Evolutionary conservation across 208 protist genomes (phyloP), one percentile per base, ranked within the genome.

Genomic region (Wallacemonas sp.): DNA sequence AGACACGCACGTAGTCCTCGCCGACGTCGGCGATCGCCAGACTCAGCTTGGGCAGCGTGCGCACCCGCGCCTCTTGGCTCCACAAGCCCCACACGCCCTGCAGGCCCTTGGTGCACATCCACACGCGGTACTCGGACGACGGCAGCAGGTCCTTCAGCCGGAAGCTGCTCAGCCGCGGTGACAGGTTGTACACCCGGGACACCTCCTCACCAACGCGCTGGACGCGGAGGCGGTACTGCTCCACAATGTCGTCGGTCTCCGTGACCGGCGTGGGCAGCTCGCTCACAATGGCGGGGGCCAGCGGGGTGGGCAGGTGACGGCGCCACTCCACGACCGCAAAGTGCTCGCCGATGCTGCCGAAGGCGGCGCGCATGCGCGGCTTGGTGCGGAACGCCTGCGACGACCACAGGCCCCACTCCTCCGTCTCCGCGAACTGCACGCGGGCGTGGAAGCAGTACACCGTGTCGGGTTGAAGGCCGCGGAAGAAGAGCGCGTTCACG

Each of bases 311-410:
- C 23, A 94, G 68, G 73, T 94, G 85, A 2, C 93, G 86, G 47
- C 89, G 85, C 90, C 93, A 97, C 71, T 96, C 85, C 19, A 97
- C 78, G 68, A 95, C 76, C 17, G 83, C 93, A 68, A 97, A 97
- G 67, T 97, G 90, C 71, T 97, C 93, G 30, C 93, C 93, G 47
- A 95, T 93, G 69, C 85, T 97, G 47, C 87, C 87, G 61, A 96
- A 95, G 17, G 87, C 93, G 33, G 94, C 81, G 57, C 88, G 87
- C 68, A 95, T 56, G 23, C 76, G 80, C 27, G 87, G 80, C 63
- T 91, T 80, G 14, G 90, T 96, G 46, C 87, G 93, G 76, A 97
- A 95, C 14, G 77, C 60, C 47, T 76, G 76, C 26, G 81, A 71
- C 26, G 90, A 86, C 93, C 93, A 97, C 56, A 91, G 66, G 21